Base-by-base conservation (phyloP, 345 rosid species). In the Acer campestre region DNA sequence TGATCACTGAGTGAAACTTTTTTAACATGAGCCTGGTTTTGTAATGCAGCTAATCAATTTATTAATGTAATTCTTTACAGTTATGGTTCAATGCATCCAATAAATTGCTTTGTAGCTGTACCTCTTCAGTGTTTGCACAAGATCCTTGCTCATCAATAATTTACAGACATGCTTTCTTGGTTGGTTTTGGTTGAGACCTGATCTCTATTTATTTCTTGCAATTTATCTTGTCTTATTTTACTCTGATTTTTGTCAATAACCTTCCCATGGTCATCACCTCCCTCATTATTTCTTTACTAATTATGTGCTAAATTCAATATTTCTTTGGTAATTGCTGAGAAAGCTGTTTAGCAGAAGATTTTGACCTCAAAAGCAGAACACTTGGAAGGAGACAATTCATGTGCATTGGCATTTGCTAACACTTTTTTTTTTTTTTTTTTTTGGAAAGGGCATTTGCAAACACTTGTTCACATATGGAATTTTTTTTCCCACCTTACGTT, bases 21-120 rank as follows among this genome's bases (percentile, higher is more conserved):
- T 64, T 61, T 40, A 31, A 31, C 35, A 31, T 7, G 7, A 29
- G n/a, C n/a, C n/a, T n/a, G n/a, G n/a, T n/a, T n/a, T n/a, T n/a
- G n/a, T n/a, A 46, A 73, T 16, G 13, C 29, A 10, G 48, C 23
- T 64, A 13, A 48, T 46, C 61, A 18, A 62, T 38, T 17, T 4
- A 61, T 23, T 25, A 2, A 61, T 74, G 61, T n/a, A 7, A 53
- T 53, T 35, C 51, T 20, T 65, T 12, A 35, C 10, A 18, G 6
- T 66, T 20, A 20, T 55, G 49, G 6, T 63, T 44, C 40, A 74
- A 48, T 74, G 63, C 48, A 46, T 74, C 25, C 17, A 48, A 62
- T 29, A 6, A 63, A 62, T 63, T 63, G 77, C 27, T 48, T 46
- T 27, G 25, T 9, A 29, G n/a, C 27, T 46, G 25, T 9, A n/a